phyloP scores from a whole-genome alignment of 139 green algal genomes.

The Coelastrella sp. region DNA sequence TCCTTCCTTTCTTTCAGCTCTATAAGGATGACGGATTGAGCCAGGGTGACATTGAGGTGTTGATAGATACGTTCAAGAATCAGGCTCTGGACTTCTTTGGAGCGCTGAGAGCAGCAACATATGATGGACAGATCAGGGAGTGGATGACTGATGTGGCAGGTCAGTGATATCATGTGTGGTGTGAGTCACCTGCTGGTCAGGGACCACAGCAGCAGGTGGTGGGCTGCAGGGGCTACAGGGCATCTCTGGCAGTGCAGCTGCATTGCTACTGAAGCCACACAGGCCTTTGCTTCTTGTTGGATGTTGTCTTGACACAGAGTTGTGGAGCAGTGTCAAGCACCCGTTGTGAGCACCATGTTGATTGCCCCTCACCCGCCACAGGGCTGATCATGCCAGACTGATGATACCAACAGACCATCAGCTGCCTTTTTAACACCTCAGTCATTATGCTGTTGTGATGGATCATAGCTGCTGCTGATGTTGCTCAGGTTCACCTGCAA shows the following conservation, averaged over 20 bases:
- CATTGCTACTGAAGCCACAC: too few relatives aligned
- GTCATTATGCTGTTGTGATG: background rate
- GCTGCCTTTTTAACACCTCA: background rate
- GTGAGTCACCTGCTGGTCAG: background rate
- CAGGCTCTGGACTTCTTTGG: conserved; percentile 94
- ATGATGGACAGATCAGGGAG: conserved; percentile 85
- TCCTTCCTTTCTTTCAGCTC: conserved; percentile 54
- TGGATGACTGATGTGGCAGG: conserved; percentile 72
- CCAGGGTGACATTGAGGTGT: conserved; percentile 72
- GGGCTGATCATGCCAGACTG: too few relatives aligned
- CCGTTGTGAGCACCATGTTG: too few relatives aligned
- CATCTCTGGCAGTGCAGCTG: too few relatives aligned
- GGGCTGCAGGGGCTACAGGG: background rate
- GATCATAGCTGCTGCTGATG: too few relatives aligned
- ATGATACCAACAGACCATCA: background rate
- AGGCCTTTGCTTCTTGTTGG: too few relatives aligned
- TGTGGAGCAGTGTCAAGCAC: too few relatives aligned
- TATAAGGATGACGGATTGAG: conserved; percentile 85
- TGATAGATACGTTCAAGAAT: conserved; percentile 80
- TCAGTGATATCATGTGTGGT: background rate
- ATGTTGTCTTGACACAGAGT: too few relatives aligned
- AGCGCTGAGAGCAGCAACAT: conserved; percentile 75
- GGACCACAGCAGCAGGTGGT: background rate
- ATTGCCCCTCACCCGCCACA: too few relatives aligned
- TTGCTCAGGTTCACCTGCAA: too few relatives aligned